Evolutionary conservation across 2,329 filamentous ascomycete species (phyloP).

Genomic region (Colletotrichum salicis): DNA sequence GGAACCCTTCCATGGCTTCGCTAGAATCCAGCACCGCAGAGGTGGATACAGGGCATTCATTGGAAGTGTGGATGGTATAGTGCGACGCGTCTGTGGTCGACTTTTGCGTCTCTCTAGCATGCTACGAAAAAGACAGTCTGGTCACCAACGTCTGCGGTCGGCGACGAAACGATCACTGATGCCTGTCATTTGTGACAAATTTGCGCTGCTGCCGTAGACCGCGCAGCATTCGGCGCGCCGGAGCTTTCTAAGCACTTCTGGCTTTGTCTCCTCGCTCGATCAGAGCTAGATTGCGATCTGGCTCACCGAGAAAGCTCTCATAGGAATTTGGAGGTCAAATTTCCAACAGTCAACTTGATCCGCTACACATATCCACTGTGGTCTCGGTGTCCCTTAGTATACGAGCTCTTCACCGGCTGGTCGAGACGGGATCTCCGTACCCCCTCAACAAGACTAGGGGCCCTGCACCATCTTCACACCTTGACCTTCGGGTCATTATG

Average conservation of each 20-base stretch:
- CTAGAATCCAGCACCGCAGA: neutral
- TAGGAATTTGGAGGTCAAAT: neutral
- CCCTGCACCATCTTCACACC: neutral
- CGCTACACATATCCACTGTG: neutral
- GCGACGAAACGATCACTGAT: neutral
- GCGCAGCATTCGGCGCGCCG: neutral
- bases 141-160: neutral
- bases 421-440: neutral
- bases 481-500: slow-evolving; percentile 8
- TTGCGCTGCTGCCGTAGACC: neutral
- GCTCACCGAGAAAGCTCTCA: neutral
- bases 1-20: slow-evolving; percentile 25
- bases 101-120: neutral
- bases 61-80: neutral
- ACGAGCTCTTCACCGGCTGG: slow-evolving; percentile 7
- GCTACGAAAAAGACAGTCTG: neutral
- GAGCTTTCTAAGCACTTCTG: neutral
- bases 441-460: neutral
- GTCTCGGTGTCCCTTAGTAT: slow-evolving; percentile 8
- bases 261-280: neutral
- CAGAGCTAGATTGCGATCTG: neutral
- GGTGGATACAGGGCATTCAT: slow-evolving; percentile 10
- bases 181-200: neutral
- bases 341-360: neutral
- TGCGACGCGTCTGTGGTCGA: neutral